Conservation (phyloP, 768 basidiomycete species). For the Suillus hirtellus region DNA sequence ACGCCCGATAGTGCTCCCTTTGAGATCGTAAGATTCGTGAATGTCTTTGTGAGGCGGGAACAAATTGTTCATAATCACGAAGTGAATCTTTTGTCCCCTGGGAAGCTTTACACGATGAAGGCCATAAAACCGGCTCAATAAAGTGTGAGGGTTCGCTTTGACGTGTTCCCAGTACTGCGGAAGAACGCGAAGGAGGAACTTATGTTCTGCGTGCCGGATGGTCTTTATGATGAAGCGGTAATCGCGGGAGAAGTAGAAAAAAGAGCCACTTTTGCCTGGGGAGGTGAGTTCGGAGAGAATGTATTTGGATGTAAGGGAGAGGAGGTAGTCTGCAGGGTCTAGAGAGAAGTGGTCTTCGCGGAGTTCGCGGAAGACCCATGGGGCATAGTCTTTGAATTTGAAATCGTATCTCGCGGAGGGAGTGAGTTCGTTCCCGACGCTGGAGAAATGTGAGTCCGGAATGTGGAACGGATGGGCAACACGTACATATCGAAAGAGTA, state of each 20-base stretch:
- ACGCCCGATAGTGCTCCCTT: slow-evolving; percentile 90
- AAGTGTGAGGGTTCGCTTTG: slow-evolving; percentile 87
- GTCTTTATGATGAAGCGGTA: slow-evolving; percentile 99
- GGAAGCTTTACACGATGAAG: slow-evolving; percentile 97
- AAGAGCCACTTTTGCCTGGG: slow-evolving; percentile 97
- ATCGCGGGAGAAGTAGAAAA: slow-evolving; percentile 99
- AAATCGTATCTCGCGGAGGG: slow-evolving; percentile 98
- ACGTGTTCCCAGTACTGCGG: slow-evolving; percentile 84
- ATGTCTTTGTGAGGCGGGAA: slow-evolving; percentile 97
- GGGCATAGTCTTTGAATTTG: slow-evolving; percentile 99
- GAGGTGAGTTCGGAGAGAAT: slow-evolving; percentile 97
- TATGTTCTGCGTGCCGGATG: slow-evolving; percentile 91
- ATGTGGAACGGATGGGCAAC: not conserved
- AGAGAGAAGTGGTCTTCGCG: slow-evolving; percentile 94
- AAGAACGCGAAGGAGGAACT: slow-evolving; percentile 85
- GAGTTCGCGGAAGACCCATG: slow-evolving; percentile 95
- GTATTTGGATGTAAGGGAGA: slow-evolving; percentile 95
- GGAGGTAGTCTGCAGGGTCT: slow-evolving; percentile 96
- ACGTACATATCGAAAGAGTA: slow-evolving; percentile 95
- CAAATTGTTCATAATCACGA: slow-evolving; percentile 99
- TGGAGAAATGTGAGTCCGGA: slow-evolving; percentile 32
- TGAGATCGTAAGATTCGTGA: slow-evolving; percentile 97
- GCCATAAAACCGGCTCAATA: slow-evolving; percentile 94
- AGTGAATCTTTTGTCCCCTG: slow-evolving; percentile 92
- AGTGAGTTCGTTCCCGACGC: slow-evolving; percentile 95